Evolutionary conservation across 495 filamentous ascomycete species (phyloP).

Genomic region (Diplogelasinospora grovesii): DNA sequence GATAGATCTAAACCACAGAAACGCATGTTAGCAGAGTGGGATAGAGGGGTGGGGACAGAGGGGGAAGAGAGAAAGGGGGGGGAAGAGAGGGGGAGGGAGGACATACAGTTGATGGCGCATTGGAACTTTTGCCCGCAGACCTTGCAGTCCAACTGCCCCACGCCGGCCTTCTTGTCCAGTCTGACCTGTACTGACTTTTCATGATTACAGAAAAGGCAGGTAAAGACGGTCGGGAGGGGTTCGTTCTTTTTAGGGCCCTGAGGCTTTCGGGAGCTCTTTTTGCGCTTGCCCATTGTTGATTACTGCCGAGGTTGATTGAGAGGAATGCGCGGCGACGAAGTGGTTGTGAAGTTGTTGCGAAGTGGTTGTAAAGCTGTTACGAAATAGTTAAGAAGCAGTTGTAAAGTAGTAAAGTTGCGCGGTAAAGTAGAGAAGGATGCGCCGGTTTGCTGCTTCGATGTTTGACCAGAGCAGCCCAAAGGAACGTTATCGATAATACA

Average conservation of each 20-base stretch:
- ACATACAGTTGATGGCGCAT: slow-evolving; percentile 78
- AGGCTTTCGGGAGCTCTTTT: slow-evolving; percentile 84
- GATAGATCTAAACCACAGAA: slow-evolving; percentile 76
- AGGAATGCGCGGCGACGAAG: too few species aligned
- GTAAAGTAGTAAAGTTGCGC: too few species aligned
- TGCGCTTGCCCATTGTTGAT: slow-evolving; percentile 93
- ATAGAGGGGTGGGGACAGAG: neutral
- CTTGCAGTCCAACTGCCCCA: slow-evolving; percentile 81
- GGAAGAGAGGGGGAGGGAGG: neutral
- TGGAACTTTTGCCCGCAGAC: slow-evolving; percentile 91
- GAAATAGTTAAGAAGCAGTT: too few species aligned
- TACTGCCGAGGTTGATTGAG: neutral
- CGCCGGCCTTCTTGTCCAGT: slow-evolving; percentile 82
- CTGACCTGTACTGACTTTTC: slow-evolving; percentile 84
- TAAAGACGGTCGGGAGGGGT: slow-evolving; percentile 78
- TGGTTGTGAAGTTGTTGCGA: too few species aligned
- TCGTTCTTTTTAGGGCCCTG: slow-evolving; percentile 85
- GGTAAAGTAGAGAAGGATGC: too few species aligned
- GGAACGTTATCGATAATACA: too few species aligned
- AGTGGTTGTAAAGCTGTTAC: too few species aligned
- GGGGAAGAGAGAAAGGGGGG: too few species aligned
- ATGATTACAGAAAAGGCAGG: slow-evolving; percentile 98
- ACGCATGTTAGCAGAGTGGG: neutral
- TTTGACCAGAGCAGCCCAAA: too few species aligned
- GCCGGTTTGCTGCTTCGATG: too few species aligned